These are phyloP conservation scores for Talaromyces sp. DNA, from an alignment of 2,329 filamentous ascomycete genomes.

Conservation along the genomic window DNA sequence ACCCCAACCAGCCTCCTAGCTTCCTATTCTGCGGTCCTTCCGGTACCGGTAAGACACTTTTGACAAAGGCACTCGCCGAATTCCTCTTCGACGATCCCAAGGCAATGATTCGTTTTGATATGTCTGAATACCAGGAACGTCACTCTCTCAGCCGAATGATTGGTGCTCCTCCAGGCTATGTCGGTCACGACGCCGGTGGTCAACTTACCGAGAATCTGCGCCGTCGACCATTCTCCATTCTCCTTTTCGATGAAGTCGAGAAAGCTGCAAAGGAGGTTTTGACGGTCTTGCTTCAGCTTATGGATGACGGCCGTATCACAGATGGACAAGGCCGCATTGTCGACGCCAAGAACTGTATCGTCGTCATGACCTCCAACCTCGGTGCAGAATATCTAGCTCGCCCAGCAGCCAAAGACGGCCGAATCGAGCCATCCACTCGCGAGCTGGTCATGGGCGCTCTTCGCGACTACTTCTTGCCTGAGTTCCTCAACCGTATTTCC, in stretches of 20 bases:
- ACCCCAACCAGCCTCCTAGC: conserved; percentile 93
- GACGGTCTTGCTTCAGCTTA: conserved; percentile 95
- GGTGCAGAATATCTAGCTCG: conserved; percentile 90
- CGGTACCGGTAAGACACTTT: conserved; percentile 93
- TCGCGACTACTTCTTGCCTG: conserved; percentile 93
- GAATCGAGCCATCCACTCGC: conserved; percentile 76
- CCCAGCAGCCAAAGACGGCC: conserved; percentile 71
- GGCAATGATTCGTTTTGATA: conserved; percentile 97
- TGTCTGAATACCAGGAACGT: conserved; percentile 98
- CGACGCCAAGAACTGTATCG: conserved; percentile 96
- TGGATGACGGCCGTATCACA: conserved; percentile 98
- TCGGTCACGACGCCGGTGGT: conserved; percentile 92
- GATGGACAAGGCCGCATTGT: conserved; percentile 94
- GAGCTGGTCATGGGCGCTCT: conserved; percentile 89
- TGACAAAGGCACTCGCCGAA: conserved; percentile 94
- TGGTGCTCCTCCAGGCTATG: conserved; percentile 92
- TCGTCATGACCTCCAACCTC: conserved; percentile 98
- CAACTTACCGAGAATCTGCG: conserved; percentile 93
- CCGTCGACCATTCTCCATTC: conserved; percentile 92
- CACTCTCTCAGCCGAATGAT: conserved; percentile 97
- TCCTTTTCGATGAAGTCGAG: conserved; percentile 96
- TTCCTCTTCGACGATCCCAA: conserved; percentile 97
- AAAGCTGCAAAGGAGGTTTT: conserved; percentile 97
- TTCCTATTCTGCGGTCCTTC: conserved; percentile 99
- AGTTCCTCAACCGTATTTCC: conserved; percentile 97